Evolutionary conservation across 306 rosid species (phyloP).

Genomic region (Elaeagnus macrophylla): DNA sequence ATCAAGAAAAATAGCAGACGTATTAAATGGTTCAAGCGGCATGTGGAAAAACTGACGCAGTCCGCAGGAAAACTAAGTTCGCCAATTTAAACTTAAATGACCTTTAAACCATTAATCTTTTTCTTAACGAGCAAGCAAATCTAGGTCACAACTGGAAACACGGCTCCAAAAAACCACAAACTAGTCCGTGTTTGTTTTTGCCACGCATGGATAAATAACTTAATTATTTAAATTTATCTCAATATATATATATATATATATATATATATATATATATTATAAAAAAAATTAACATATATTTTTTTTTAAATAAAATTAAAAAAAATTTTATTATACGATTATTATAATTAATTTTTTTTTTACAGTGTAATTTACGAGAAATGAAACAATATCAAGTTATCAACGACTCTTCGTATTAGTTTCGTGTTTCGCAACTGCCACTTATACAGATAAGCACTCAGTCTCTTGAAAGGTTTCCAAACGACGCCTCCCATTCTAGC

Average conservation of each 20-base stretch:
- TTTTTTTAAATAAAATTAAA: too few relatives aligned
- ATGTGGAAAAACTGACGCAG: not conserved
- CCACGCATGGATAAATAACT: too few relatives aligned
- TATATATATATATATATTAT: too few relatives aligned
- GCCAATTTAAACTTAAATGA: not conserved
- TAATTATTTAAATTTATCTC: too few relatives aligned
- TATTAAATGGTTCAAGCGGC: constrained; percentile 24
- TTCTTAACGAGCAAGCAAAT: too few relatives aligned
- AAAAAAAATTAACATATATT: too few relatives aligned
- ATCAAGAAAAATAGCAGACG: not conserved
- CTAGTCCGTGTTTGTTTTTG: not conserved
- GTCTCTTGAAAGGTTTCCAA: not conserved
- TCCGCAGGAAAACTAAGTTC: not conserved
- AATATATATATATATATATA: too few relatives aligned
- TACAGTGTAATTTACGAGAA: not conserved
- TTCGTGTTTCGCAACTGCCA: not conserved
- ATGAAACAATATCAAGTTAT: constrained; percentile 7
- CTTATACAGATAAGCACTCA: not conserved
- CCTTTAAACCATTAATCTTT: not conserved
- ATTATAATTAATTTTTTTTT: too few relatives aligned
- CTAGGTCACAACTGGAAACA: constrained; percentile 4
- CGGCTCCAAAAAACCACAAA: not conserved
- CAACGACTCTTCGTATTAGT: constrained; percentile 13
- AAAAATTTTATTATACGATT: too few relatives aligned
- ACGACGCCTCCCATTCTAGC: too few relatives aligned